phyloP scores from a whole-genome alignment of 345 rosid genomes.

The Salix purpurea region DNA sequence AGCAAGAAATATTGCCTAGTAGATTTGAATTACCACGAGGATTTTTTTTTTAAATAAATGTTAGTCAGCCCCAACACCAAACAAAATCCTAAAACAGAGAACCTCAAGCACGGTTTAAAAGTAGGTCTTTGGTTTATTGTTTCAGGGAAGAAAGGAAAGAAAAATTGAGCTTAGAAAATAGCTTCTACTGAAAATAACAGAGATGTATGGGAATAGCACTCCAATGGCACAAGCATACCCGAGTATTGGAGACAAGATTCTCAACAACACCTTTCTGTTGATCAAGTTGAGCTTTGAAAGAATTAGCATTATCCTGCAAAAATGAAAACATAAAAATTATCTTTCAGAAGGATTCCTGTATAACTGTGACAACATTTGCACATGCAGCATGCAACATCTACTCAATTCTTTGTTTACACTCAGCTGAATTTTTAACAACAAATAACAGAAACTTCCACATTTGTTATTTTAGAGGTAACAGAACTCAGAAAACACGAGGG shows the following conservation, averaged over 20 bases:
- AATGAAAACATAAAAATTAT: background rate
- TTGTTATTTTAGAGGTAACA: background rate
- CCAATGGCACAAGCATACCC: conserved; percentile 35
- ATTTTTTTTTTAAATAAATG: background rate
- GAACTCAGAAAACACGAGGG: background rate
- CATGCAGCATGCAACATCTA: background rate
- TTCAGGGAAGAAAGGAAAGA: too few species aligned
- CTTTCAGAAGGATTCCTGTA: background rate
- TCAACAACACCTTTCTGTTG: conserved; percentile 65
- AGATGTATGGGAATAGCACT: too few species aligned
- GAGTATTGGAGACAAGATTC: conserved; percentile 69
- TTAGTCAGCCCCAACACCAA: background rate
- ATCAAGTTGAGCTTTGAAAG: conserved; percentile 63
- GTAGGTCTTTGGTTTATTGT: background rate
- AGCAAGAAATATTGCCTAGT: background rate
- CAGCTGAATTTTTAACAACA: conserved; percentile 4
- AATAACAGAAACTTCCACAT: background rate
- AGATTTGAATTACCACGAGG: background rate
- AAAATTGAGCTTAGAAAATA: background rate
- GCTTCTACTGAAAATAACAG: too few species aligned
- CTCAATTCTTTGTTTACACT: background rate
- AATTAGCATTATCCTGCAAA: conserved; percentile 56
- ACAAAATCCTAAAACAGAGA: background rate
- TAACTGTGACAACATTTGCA: background rate
- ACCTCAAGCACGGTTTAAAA: background rate